A percentile compares a stretch with the other conserved stretches of the same genome.
These are phyloP conservation scores for Phaeolepiota aurea DNA, from an alignment of 768 basidiomycete genomes.

Conservation along the genomic window DNA sequence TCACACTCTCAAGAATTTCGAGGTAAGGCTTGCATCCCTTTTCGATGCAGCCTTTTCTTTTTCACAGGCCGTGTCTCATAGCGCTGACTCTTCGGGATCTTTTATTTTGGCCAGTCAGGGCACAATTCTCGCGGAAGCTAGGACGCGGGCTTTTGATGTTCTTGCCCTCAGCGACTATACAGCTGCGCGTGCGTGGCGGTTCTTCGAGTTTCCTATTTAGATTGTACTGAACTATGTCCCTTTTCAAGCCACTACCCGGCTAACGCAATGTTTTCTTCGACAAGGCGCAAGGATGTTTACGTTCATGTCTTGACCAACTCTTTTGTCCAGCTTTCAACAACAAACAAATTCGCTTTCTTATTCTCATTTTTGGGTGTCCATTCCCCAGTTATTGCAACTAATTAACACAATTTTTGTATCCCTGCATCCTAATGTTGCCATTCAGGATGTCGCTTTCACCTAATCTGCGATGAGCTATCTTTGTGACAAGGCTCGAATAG, in stretches of 20 bases:
- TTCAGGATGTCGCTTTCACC: too few relatives aligned
- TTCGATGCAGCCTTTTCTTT: slow-evolving; percentile 10
- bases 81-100: slow-evolving; percentile 39
- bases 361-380: slow-evolving; percentile 1
- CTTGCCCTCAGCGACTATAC: slow-evolving; percentile 64
- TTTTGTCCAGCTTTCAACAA: too few relatives aligned
- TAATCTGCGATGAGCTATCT: too few relatives aligned
- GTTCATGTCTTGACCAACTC: slow-evolving; percentile 22
- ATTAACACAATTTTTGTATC: not conserved
- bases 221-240: slow-evolving; percentile 5
- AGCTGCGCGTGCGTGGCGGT: slow-evolving; percentile 60
- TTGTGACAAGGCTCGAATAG: too few relatives aligned
- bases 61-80: slow-evolving; percentile 6
- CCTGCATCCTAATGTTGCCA: not conserved
- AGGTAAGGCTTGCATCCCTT: slow-evolving; percentile 44
- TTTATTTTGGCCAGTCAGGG: slow-evolving; percentile 50
- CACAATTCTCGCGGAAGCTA: slow-evolving; percentile 59
- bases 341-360: too few relatives aligned
- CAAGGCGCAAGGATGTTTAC: slow-evolving; percentile 47
- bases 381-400: slow-evolving; percentile 1
- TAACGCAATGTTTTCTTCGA: slow-evolving; percentile 44
- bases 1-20: slow-evolving; percentile 67
- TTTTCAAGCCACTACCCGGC: slow-evolving; percentile 32
- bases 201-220: slow-evolving; percentile 1
- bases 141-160: slow-evolving; percentile 74